Percentiles rank a stretch among this genome's conserved stretches.
Conservation (phyloP, 2,329 filamentous ascomycete species). For the Curvularia eragrostidis region DNA sequence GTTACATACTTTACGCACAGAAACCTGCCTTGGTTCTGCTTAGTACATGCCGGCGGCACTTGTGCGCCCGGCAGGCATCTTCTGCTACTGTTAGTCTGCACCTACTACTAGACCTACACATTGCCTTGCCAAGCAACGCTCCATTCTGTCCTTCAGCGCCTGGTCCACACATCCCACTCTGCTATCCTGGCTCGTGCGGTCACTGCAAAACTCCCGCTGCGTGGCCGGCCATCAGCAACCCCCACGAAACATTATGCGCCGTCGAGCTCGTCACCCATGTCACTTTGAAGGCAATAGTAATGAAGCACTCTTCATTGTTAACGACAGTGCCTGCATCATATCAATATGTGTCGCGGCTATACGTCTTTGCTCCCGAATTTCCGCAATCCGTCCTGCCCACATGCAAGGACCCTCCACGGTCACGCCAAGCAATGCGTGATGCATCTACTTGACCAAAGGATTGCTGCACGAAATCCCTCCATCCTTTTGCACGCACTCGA, state of each 20-base stretch:
- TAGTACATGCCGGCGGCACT: constrained; percentile 6
- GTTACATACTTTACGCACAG: constrained; percentile 17
- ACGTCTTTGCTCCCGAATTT: constrained; percentile 13
- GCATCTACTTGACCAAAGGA: constrained; percentile 23
- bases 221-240: constrained; percentile 7
- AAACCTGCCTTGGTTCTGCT: constrained; percentile 22
- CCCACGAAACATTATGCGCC: constrained; percentile 19
- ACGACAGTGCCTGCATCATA: background rate
- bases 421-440: constrained; percentile 44
- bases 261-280: background rate
- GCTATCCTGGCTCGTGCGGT: constrained; percentile 19
- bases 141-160: constrained; percentile 9
- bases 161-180: constrained; percentile 25
- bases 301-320: constrained; percentile 1
- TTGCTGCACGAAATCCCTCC: constrained; percentile 25
- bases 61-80: constrained; percentile 16
- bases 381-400: constrained; percentile 19
- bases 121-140: background rate
- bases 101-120: background rate
- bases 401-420: constrained; percentile 29
- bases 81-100: constrained; percentile 8
- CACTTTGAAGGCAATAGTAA: background rate
- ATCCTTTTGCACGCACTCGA: constrained; percentile 27
- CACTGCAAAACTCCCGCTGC: constrained; percentile 10
- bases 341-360: constrained; percentile 8